Evolutionary conservation across 2,329 filamentous ascomycete species (phyloP).

Genomic region (Mycosphaerelloides madeirae): DNA sequence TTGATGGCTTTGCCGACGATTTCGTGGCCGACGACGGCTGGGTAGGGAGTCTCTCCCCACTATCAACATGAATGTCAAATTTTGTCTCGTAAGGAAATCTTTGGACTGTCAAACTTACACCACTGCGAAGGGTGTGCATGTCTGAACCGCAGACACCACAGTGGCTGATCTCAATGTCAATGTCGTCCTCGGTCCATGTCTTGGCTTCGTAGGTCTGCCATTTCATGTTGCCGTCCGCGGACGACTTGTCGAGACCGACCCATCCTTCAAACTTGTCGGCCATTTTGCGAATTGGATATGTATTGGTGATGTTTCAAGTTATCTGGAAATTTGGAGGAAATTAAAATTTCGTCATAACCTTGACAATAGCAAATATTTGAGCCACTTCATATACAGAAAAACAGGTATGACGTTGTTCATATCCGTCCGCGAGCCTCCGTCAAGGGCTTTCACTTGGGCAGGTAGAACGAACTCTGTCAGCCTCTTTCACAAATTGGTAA

Average conservation of each 20-base stretch:
- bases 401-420: too few species aligned
- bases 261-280: constrained; percentile 55
- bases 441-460: too few species aligned
- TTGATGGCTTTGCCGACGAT: constrained; percentile 32
- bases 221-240: constrained; percentile 50
- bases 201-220: constrained; percentile 39
- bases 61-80: neutral
- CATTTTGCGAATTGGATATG: constrained; percentile 11
- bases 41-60: constrained; percentile 2
- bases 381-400: too few species aligned
- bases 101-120: constrained; percentile 41
- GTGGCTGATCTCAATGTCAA: constrained; percentile 39
- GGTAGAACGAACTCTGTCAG: too few species aligned
- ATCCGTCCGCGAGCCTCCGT: too few species aligned
- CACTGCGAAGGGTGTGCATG: constrained; percentile 30
- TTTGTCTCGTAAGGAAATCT: too few species aligned
- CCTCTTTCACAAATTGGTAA: too few species aligned
- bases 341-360: too few species aligned
- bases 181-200: constrained; percentile 38
- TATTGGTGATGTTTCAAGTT: too few species aligned
- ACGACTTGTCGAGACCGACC: constrained; percentile 47
- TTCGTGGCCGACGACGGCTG: constrained; percentile 28
- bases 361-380: too few species aligned
- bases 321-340: too few species aligned
- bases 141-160: constrained; percentile 34